Percentiles rank a stretch among this genome's conserved stretches.
phyloP scores from a whole-genome alignment of 176 grass and related monocot genomes.

The Carex parvula region DNA sequence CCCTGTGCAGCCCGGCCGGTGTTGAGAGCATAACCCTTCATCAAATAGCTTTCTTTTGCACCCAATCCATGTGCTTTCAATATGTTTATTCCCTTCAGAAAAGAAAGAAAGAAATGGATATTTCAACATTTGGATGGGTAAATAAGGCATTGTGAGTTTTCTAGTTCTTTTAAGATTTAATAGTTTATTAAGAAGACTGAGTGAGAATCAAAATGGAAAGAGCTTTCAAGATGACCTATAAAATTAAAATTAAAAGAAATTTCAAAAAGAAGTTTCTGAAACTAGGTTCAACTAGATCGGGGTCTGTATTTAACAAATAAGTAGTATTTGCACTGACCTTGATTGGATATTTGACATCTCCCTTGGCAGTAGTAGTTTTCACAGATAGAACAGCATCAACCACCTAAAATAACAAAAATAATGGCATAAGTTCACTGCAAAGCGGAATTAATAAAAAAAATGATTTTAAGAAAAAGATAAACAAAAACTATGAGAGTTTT shows the following conservation, averaged over 20 bases:
- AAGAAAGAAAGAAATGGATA: not conserved
- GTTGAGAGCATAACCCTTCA: conserved; percentile 90
- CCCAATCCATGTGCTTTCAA: conserved; percentile 89
- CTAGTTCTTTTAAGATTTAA: not conserved
- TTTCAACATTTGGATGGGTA: not conserved
- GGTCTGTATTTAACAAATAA: not conserved
- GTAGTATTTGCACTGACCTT: conserved; percentile 46
- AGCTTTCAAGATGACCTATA: not conserved
- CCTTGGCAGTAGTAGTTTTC: conserved; percentile 76
- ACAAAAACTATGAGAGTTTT: not conserved
- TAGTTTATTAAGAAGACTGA: not conserved
- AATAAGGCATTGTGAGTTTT: not conserved
- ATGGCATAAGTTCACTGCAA: not conserved
- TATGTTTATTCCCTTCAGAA: conserved; percentile 73
- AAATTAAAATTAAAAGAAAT: not conserved
- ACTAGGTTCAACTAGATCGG: not conserved
- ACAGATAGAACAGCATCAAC: conserved; percentile 90
- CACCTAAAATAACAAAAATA: conserved; percentile 46
- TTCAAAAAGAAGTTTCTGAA: not conserved
- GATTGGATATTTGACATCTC: conserved; percentile 91
- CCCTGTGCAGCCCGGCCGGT: conserved; percentile 82
- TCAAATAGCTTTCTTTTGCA: conserved; percentile 69
- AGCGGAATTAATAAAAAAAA: not conserved
- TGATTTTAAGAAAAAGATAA: not conserved
- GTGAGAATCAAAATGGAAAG: not conserved